Base-by-base conservation (phyloP, 768 basidiomycete species). In the Leccinum broughii region DNA sequence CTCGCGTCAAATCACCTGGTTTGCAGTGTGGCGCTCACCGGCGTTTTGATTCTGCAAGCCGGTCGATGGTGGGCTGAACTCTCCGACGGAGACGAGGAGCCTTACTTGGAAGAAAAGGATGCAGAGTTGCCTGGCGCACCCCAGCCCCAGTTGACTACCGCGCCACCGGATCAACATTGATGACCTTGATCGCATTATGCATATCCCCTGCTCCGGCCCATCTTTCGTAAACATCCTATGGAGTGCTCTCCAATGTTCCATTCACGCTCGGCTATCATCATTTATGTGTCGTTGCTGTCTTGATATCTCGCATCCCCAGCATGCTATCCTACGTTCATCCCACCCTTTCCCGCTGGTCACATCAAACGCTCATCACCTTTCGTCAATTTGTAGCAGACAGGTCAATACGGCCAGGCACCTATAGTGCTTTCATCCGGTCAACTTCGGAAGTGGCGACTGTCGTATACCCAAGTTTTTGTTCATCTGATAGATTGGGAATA, bases 31-130 rank as follows among this genome's bases (percentile, higher is more conserved):
- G 90, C 90, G 1, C 81, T 94, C 57, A 94, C 92, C 0, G 92
- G 92, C n/a, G 89, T 94, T 28, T 77, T 94, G 35, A 84, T 86
- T 9, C 81, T 94, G 26, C 92, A 94, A 76, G 90, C 91, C 0
- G 89, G 88, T 50, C 83, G 92, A 49, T 89, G 86, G 77, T 94
- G 91, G 91, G 90, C 88, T 4, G 92, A 94, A 70, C 83, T 83
- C 32, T 79, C 86, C 15, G 90, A 92, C 62, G 76, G 75, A 34
- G 85, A 85, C 34, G 84, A 84, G 24, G 82, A 82, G 14, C 70
- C 61, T 17, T 72, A 69, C 32, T 32, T 74, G 37, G 44, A 77
- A 57, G 76, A 78, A 59, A 68, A 70, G 26, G 55, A 62, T 17
- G 37, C 58, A 20, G 69, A 68, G n/a, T 46, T 65, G n/a, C 37